Evolutionary conservation across 441 rosid genomes (phyloP).

Genomic region (Adansonia grandidieri): DNA sequence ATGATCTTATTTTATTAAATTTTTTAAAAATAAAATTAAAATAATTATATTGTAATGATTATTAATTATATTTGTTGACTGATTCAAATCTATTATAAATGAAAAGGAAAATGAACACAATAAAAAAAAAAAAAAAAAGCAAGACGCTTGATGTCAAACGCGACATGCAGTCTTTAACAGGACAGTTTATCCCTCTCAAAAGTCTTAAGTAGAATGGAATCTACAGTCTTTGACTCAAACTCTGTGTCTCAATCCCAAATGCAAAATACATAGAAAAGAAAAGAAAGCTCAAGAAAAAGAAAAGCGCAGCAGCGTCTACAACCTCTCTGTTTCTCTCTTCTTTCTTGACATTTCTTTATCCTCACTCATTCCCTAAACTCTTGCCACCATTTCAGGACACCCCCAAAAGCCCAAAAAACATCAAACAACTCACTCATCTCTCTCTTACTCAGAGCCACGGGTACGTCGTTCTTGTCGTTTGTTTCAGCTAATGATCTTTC

Average conservation of each 20-base stretch:
- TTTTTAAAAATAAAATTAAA: too few relatives aligned
- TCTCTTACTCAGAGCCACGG: conserved; percentile 17
- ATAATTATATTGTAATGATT: too few relatives aligned
- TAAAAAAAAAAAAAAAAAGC: too few relatives aligned
- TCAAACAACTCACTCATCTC: not conserved
- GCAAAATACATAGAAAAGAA: not conserved
- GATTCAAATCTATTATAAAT: too few relatives aligned
- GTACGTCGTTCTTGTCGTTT: conserved; percentile 5
- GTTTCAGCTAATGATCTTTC: not conserved
- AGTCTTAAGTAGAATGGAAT: too few relatives aligned
- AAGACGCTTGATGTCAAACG: too few relatives aligned
- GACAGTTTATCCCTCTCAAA: too few relatives aligned
- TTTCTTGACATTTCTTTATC: conserved; percentile 43
- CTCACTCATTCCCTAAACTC: conserved; percentile 53
- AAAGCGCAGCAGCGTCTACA: not conserved
- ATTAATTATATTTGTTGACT: too few relatives aligned
- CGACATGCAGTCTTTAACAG: too few relatives aligned
- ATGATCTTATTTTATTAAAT: too few relatives aligned
- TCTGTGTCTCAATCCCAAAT: not conserved
- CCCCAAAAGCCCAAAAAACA: conserved; percentile 25
- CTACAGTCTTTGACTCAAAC: too few relatives aligned
- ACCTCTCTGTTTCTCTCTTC: not conserved
- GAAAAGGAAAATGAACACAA: too few relatives aligned
- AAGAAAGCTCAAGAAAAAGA: not conserved
- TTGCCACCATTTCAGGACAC: conserved; percentile 54